Base-by-base conservation (phyloP, 1,284 basidiomycete species). In the Porogramme epimiltina region DNA sequence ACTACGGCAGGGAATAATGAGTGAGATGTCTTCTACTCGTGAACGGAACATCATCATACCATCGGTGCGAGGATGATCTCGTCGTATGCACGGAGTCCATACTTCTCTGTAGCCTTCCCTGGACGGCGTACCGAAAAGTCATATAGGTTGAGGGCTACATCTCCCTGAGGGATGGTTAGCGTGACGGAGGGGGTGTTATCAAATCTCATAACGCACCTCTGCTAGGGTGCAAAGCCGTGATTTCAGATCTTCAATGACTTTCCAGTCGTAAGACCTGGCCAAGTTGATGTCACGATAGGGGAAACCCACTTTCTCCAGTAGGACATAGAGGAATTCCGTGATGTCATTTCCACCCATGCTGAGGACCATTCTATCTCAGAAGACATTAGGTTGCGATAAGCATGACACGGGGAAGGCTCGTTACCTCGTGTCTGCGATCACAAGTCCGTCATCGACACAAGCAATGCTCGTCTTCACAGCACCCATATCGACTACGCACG, bases 401-500 rank as follows among this genome's bases (percentile, higher is more conserved):
- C 37, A 13, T 6, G 5, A n/a, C n/a, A n/a, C n/a, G n/a, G n/a
- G 6, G 2, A 23, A 41, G 23, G 39, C 19, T 34, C 5, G 18
- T 22, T 62, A 91, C 93, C 96, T 84, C 3, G 93, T 94, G 61
- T 99, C 97, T 2, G 89, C 70, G 23, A 95, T 74, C 15, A 99
- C 84, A 45, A 96, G 70, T 1, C 97, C 97, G 65, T 99, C 97
- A 59, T 99, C 97, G 6, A 99, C 91, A 65, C 96, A 98, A 0
- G 95, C 87, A 46, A 99, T 85, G 58, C 84, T 92, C 2, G 91
- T 95, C 56, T 81, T 84, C 22, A 80, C 81, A 5, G 95, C 89
- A 10, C 97, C 97, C 49, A 99, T 86, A 66, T 99, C 94, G 31
- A 99, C 91, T 3, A 99, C 92, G 66, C 96, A 98, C 11, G 95